phyloP scores from a whole-genome alignment of 1,284 basidiomycete species.

The Ceratobasidium theobromae region DNA sequence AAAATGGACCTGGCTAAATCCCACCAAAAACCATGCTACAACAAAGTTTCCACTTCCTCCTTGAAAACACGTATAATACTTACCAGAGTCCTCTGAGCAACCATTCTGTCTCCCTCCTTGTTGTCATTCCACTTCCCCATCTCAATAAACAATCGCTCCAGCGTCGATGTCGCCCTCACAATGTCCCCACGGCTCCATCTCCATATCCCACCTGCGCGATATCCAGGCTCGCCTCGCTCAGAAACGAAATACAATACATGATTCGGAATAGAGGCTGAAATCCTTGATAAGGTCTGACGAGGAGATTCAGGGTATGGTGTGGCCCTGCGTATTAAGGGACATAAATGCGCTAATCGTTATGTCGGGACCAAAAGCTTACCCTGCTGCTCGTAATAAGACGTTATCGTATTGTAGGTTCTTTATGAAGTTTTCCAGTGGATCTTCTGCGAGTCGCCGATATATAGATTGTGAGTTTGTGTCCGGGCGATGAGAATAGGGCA shows the following conservation, averaged over 20 bases:
- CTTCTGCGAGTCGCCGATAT: conserved; percentile 11
- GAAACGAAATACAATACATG: conserved; percentile 21
- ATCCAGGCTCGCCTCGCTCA: conserved; percentile 12
- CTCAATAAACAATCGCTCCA: conserved; percentile 13
- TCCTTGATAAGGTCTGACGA: conserved; percentile 16
- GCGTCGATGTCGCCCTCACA: conserved; percentile 2
- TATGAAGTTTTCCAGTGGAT: conserved; percentile 24
- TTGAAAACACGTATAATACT: conserved; percentile 18
- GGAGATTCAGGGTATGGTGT: conserved; percentile 19
- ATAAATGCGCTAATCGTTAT: background rate
- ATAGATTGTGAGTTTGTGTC: background rate
- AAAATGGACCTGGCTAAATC: no score
- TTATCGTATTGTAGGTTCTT: conserved; percentile 11
- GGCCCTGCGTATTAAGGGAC: background rate
- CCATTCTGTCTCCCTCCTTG: background rate
- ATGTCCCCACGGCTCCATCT: conserved; percentile 25
- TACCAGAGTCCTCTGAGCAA: conserved; percentile 10
- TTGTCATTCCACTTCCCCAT: conserved; percentile 14
- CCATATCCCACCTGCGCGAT: conserved; percentile 23
- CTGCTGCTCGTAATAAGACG: conserved; percentile 12
- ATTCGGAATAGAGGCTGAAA: conserved; percentile 9
- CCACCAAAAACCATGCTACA: background rate
- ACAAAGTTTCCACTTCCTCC: conserved; percentile 3
- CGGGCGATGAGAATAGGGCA: background rate
- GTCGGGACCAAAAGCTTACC: background rate